Percentiles rank a stretch among this genome's conserved stretches.
phyloP scores from a whole-genome alignment of 352 stramenopile genomes.

The Elongisporangium prolatum region DNA sequence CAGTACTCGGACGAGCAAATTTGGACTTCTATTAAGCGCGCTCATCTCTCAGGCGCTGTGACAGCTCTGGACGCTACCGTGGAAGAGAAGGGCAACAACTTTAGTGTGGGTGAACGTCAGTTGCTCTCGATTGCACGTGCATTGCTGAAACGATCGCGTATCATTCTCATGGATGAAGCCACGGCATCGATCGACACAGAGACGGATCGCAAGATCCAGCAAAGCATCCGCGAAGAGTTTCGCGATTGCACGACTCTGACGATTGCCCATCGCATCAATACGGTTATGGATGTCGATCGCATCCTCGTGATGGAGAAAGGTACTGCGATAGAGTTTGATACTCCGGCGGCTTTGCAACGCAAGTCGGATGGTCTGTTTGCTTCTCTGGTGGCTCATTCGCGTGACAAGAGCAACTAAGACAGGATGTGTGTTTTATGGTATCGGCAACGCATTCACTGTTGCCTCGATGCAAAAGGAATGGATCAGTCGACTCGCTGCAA shows the following conservation, averaged over 20 bases:
- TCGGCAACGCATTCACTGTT: too few species aligned
- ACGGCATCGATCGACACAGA: slow-evolving; percentile 90
- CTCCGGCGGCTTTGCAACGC: slow-evolving; percentile 66
- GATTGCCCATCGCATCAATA: slow-evolving; percentile 97
- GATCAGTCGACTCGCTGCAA: too few species aligned
- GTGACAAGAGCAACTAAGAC: slow-evolving; percentile 31
- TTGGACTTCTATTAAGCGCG: slow-evolving; percentile 73
- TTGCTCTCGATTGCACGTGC: slow-evolving; percentile 95
- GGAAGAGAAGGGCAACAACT: slow-evolving; percentile 93
- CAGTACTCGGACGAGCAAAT: slow-evolving; percentile 88
- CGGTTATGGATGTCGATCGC: slow-evolving; percentile 94
- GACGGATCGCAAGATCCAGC: slow-evolving; percentile 89
- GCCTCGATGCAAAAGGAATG: too few species aligned
- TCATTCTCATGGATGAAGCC: slow-evolving; percentile 98
- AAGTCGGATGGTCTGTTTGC: slow-evolving; percentile 72
- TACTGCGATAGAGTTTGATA: slow-evolving; percentile 91
- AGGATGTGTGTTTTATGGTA: not conserved
- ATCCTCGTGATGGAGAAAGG: slow-evolving; percentile 95
- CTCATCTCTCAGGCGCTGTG: slow-evolving; percentile 71
- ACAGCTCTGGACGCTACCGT: slow-evolving; percentile 36
- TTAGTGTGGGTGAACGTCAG: slow-evolving; percentile 94
- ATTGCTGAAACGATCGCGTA: slow-evolving; percentile 86
- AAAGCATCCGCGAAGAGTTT: slow-evolving; percentile 93
- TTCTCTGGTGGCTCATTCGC: slow-evolving; percentile 72
- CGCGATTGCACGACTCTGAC: slow-evolving; percentile 92